Base-by-base conservation (phyloP, 768 basidiomycete genomes). In the Trametes sanguinea region DNA sequence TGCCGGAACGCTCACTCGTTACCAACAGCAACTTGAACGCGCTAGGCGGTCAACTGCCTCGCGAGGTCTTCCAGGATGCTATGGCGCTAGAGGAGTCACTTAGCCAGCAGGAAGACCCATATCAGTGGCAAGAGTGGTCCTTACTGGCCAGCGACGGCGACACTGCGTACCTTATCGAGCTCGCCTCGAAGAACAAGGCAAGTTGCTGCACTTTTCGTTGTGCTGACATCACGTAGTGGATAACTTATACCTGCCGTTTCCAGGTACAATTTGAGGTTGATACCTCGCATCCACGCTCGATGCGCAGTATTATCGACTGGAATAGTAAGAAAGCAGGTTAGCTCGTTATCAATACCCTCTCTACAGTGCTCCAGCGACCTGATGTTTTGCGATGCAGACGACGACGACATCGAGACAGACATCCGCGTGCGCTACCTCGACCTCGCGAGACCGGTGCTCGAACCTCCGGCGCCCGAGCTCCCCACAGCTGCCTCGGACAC, bases 271-370 rank as follows among this genome's bases (percentile, higher is more conserved):
- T 95, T 66, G 79, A 78, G 37, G 74, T 95, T 35, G 91, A 95
- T 67, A 83, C 86, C 1, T 76, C 82, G 10, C 80, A 83, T 53
- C 77, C 87, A 11, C 84, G 81, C 63, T 75, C 78, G 5, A 81
- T 85, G 42, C 82, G 87, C 6, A 71, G 77, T 29, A 76, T 72
- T 10, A 76, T 90, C 39, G 90, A 93, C 68, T 93, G 89, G 84
- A 92, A 92, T 66, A 96, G 92, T 73, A 93, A 93, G 76, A 92
- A 92, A 80, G 88, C 89, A 65, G 91, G 92, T 90, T 63, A 57
- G 43, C 22, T 6, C 27, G 22, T 22, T 22, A 22, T 22, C 22
- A 22, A 22, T 22, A 11, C 46, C 4, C 46, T 5, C 11, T 47
- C 13, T 32, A 16, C 30, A 17, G 14, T 50, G 27, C 30, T 14